Conservation (phyloP, 2,329 filamentous ascomycete genomes). For the Aspergillus hiratsukae region DNA sequence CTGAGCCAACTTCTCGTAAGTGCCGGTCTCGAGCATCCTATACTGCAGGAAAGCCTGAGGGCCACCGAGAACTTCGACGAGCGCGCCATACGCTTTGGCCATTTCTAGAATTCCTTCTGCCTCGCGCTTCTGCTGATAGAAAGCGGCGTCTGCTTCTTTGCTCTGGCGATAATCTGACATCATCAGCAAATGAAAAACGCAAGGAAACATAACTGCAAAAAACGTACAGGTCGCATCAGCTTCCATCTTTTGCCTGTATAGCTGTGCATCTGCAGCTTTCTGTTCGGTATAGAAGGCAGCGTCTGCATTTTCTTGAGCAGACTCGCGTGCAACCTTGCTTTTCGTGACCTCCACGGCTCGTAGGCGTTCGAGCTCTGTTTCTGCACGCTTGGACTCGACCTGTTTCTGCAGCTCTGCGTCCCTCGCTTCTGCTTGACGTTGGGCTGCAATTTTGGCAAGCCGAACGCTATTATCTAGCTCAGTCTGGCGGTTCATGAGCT, state of each 20-base stretch:
- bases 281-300: conserved; percentile 48
- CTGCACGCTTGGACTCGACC: conserved; percentile 72
- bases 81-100: conserved; percentile 72
- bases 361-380: conserved; percentile 74
- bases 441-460: conserved; percentile 69
- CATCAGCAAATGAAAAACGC: too few relatives aligned
- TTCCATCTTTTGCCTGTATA: conserved; percentile 39
- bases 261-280: conserved; percentile 50
- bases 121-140: conserved; percentile 60
- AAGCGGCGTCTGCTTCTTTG: conserved; percentile 36
- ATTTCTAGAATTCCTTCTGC: conserved; percentile 73
- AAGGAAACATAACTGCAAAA: not conserved
- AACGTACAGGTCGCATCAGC: conserved; percentile 34
- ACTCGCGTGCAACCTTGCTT: conserved; percentile 53
- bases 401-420: conserved; percentile 77
- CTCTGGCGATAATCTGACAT: conserved; percentile 23
- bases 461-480: conserved; percentile 69
- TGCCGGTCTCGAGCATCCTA: conserved; percentile 81
- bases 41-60: conserved; percentile 75
- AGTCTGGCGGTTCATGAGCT: conserved; percentile 67
- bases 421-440: conserved; percentile 66
- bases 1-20: conserved; percentile 70
- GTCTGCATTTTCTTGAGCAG: conserved; percentile 42
- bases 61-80: conserved; percentile 70
- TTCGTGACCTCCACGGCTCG: conserved; percentile 74